phyloP scores from a whole-genome alignment of 345 rosid species.

The Bruguiera gymnorhiza region DNA sequence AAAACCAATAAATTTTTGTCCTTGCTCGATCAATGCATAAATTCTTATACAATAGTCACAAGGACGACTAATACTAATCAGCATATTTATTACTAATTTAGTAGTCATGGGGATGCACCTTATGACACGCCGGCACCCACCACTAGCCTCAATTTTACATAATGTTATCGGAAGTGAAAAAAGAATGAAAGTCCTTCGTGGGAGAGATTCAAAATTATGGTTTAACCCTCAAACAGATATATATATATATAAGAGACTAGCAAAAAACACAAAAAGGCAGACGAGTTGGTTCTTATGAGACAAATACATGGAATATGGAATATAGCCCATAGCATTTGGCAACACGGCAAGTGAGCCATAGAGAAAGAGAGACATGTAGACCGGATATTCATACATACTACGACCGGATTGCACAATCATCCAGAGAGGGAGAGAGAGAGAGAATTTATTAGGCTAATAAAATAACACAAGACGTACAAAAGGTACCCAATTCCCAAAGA shows the following conservation, averaged over 20 bases:
- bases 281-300: conserved; percentile 42
- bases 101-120: no score
- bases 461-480: conserved; percentile 16
- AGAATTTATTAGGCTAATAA: conserved; percentile 31
- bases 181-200: conserved; percentile 3
- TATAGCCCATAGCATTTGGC: conserved; percentile 52
- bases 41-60: not conserved
- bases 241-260: not conserved
- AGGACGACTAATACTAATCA: not conserved
- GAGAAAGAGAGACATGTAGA: conserved; percentile 56
- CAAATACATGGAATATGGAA: conserved; percentile 93
- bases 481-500: conserved; percentile 59
- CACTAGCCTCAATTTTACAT: conserved; percentile 5
- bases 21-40: conserved; percentile 24
- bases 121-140: not conserved
- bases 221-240: not conserved
- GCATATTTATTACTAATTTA: no score
- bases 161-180: conserved; percentile 19
- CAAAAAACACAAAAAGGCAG: not conserved
- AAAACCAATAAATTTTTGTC: conserved; percentile 20
- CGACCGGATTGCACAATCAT: conserved; percentile 26
- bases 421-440: conserved; percentile 25
- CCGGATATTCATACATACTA: conserved; percentile 36
- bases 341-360: conserved; percentile 38
- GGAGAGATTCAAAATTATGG: not conserved